Evolutionary conservation across 169 alveolate genomes (phyloP).

Genomic region (Theileria sp.): DNA sequence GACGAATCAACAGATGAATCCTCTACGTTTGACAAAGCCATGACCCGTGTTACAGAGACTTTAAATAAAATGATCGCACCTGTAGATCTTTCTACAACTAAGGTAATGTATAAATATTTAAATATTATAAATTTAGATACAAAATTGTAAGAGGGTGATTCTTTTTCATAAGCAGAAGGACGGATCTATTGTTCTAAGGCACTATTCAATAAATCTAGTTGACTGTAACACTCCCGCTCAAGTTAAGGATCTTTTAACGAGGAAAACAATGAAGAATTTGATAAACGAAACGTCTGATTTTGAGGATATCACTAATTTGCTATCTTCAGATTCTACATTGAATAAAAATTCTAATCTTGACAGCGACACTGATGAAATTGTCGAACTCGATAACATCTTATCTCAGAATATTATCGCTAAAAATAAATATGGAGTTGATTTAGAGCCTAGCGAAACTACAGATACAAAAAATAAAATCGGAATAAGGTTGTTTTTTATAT

Average conservation of each 20-base stretch:
- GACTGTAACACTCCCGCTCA: conserved; percentile 59
- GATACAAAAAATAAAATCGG: conserved; percentile 29
- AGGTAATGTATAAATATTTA: conserved; percentile 17
- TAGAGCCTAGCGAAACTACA: conserved; percentile 22
- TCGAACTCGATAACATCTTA: conserved; percentile 45
- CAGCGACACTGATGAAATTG: conserved; percentile 33
- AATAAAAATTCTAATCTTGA: background rate
- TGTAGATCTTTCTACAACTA: conserved; percentile 42
- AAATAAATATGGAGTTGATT: conserved; percentile 36
- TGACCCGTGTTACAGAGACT: conserved; percentile 35
- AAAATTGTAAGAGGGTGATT: conserved; percentile 51
- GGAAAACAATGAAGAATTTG: conserved; percentile 39
- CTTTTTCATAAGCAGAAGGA: conserved; percentile 45
- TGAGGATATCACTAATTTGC: conserved; percentile 17
- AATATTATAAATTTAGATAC: conserved; percentile 4
- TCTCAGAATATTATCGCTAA: conserved; percentile 33
- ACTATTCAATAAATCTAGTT: conserved; percentile 50
- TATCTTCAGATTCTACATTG: background rate
- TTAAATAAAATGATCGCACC: conserved; percentile 45
- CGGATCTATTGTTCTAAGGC: conserved; percentile 43
- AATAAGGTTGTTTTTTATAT: conserved; percentile 24
- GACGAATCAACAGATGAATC: background rate
- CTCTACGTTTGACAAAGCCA: conserved; percentile 29
- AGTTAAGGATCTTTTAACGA: conserved; percentile 53
- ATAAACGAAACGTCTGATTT: conserved; percentile 33